Percentiles rank a stretch among this genome's conserved stretches.
Evolutionary conservation across 192 early-diverging fungal genomes (phyloP).

Genomic region (Coemansia sp.): DNA sequence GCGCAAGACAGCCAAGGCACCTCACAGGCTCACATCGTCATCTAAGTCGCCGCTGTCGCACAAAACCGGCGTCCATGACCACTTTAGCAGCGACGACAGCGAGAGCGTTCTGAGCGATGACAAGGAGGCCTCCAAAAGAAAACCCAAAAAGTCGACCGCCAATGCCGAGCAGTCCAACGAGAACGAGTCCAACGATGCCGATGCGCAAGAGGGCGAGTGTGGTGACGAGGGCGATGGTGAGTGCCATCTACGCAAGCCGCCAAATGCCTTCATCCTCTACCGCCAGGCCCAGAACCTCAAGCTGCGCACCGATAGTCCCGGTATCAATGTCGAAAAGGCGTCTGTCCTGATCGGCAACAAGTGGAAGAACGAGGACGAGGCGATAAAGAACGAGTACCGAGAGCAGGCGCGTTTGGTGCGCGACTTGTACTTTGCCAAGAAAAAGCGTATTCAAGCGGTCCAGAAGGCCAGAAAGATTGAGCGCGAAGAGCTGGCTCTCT

Average conservation of each 20-base stretch:
- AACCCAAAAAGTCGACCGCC: neutral
- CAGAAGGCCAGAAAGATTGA: slow-evolving; percentile 31
- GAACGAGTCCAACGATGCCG: neutral
- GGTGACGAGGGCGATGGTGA: slow-evolving; percentile 8
- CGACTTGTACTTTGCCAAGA: slow-evolving; percentile 46
- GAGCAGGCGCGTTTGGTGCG: slow-evolving; percentile 24
- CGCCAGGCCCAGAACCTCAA: slow-evolving; percentile 25
- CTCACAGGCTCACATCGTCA: neutral
- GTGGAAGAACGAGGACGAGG: slow-evolving; percentile 31
- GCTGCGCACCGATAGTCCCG: slow-evolving; percentile 23
- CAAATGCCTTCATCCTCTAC: slow-evolving; percentile 52
- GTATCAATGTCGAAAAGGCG: slow-evolving; percentile 34
- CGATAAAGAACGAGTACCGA: slow-evolving; percentile 23
- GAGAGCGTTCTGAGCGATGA: neutral
- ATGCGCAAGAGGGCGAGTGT: neutral
- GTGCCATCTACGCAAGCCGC: slow-evolving; percentile 40
- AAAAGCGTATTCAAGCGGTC: slow-evolving; percentile 34
- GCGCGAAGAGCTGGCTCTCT: slow-evolving; percentile 19
- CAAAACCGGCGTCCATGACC: neutral
- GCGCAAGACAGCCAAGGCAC: slow-evolving; percentile 11
- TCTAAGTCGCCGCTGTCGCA: neutral
- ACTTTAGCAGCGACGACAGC: slow-evolving; percentile 9
- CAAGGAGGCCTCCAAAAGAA: neutral
- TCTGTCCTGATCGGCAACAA: slow-evolving; percentile 35
- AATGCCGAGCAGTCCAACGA: neutral